Base-by-base conservation (phyloP, 148 eudicot genomes). In the Rhododendron williamsianum region DNA sequence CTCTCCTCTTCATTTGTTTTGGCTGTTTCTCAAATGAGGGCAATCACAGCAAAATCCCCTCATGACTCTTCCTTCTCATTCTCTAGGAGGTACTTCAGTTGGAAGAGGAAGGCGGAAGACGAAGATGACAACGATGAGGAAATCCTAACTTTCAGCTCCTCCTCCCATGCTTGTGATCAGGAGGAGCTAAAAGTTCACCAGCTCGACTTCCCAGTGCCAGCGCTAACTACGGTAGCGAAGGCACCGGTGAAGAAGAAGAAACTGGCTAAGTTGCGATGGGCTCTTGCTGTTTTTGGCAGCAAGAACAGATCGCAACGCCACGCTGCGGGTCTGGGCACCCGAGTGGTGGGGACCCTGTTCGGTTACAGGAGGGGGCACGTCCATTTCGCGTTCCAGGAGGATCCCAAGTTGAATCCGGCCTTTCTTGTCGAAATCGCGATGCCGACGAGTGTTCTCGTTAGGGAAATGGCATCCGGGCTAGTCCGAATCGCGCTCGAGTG, bases 401-500 rank as follows among this genome's bases (percentile, higher is more conserved):
- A 89, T 41, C 86, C 90, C 76, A 92, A 87, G 6, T 81, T 91
- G 15, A 65, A 51, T 1, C 94, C 98, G 0, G 90, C 89, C 5
- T 90, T 95, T 7, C 72, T 95, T 0, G 87, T 95, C 8, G 94
- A 93, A 81, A 91, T 95, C 0, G 91, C 95, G 1, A 91, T 94
- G 0, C 93, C 92, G 0, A 95, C 92, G 0, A 89, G 92, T 15
- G 86, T 79, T 1, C 87, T 93, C 3, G 98, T 95, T 2, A 74
- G 86, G 15, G 94, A 93, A 76, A 93, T 95, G 98, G 93, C 98
- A 0, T 92, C 95, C 0, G 98, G 98, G 82, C 43, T 92, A 72
- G 96, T 95, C n/a, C 86, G 98, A 51, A 92, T 95, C 1, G 98
- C 96, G 6, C 82, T 95, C 23, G 98, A 95, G 33, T 92, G 96